phyloP scores from a whole-genome alignment of 2,329 filamentous ascomycete genomes.

The Pseudogymnoascus sp. region DNA sequence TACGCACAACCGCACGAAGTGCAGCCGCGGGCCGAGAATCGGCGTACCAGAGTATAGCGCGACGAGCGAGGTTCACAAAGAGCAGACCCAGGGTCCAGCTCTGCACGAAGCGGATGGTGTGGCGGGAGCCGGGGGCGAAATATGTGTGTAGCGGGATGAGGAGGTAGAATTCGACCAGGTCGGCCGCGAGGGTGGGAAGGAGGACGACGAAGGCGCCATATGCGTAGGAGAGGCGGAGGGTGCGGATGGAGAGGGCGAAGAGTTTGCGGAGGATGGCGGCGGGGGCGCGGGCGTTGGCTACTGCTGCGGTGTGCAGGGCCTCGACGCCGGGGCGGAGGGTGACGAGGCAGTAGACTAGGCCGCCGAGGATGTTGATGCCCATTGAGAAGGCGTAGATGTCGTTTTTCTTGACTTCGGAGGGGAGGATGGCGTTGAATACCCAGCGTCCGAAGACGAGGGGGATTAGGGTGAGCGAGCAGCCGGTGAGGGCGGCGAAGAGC shows the following conservation, averaged over 20 bases:
- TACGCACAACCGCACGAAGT: slow-evolving; percentile 64
- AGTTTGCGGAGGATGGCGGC: slow-evolving; percentile 23
- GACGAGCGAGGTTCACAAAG: slow-evolving; percentile 74
- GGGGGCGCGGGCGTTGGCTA: slow-evolving; percentile 23
- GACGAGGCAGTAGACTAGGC: slow-evolving; percentile 54
- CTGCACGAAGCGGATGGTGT: slow-evolving; percentile 82
- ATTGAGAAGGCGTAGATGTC: slow-evolving; percentile 95
- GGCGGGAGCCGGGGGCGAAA: slow-evolving; percentile 37
- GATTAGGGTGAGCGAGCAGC: slow-evolving; percentile 76
- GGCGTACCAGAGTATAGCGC: slow-evolving; percentile 47
- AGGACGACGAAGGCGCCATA: slow-evolving; percentile 69
- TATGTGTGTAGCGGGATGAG: slow-evolving; percentile 61
- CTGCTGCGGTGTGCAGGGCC: slow-evolving; percentile 26
- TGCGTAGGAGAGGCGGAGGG: slow-evolving; percentile 59
- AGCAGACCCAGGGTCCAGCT: slow-evolving; percentile 90
- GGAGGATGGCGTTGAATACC: slow-evolving; percentile 68
- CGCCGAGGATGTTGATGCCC: slow-evolving; percentile 75
- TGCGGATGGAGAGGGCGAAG: slow-evolving; percentile 14
- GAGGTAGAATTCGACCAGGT: slow-evolving; percentile 81
- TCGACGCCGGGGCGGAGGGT: slow-evolving; percentile 39
- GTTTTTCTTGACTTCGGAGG: slow-evolving; percentile 69
- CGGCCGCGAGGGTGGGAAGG: slow-evolving; percentile 72
- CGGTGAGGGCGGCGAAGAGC: slow-evolving; percentile 84
- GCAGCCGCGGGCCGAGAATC: slow-evolving; percentile 67
- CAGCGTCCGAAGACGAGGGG: slow-evolving; percentile 79